phyloP scores from a whole-genome alignment of 2,329 filamentous ascomycete species.

The Aspergillus texensis region DNA sequence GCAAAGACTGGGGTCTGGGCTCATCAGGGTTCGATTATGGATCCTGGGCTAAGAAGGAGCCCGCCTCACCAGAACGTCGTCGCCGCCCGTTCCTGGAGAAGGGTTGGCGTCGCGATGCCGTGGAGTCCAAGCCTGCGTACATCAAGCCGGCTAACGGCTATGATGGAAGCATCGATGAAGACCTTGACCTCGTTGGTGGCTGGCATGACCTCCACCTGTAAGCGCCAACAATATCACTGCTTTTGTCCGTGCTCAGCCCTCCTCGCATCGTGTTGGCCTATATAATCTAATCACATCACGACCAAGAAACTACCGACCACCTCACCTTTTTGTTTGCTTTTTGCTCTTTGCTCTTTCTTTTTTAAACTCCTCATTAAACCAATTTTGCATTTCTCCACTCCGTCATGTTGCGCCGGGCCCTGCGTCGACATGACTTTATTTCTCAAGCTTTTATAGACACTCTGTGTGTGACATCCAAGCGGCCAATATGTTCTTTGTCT shows the following conservation, averaged over 20 bases:
- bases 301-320: slow-evolving; percentile 5
- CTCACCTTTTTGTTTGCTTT: slow-evolving; percentile 4
- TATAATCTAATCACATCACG: slow-evolving; percentile 15
- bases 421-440: slow-evolving; percentile 1
- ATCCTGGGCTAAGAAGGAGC: slow-evolving; percentile 37
- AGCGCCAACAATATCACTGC: slow-evolving; percentile 9
- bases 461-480: slow-evolving; percentile 16
- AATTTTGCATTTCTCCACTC: slow-evolving; percentile 11
- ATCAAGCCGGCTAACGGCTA: slow-evolving; percentile 41
- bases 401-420: background rate
- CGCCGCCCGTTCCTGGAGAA: slow-evolving; percentile 46
- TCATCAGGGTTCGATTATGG: slow-evolving; percentile 42
- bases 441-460: slow-evolving; percentile 21
- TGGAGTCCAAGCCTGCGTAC: slow-evolving; percentile 35
- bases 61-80: slow-evolving; percentile 32
- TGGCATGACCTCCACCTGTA: slow-evolving; percentile 73
- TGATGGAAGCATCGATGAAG: slow-evolving; percentile 64
- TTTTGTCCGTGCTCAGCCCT: slow-evolving; percentile 14
- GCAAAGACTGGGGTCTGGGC: slow-evolving; percentile 44
- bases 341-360: slow-evolving; percentile 2
- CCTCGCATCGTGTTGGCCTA: slow-evolving; percentile 23
- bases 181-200: slow-evolving; percentile 93
- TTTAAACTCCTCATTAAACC: slow-evolving; percentile 1
- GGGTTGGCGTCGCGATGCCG: slow-evolving; percentile 50
- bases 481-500: slow-evolving; percentile 16